Percentiles rank a stretch among this genome's conserved stretches.
phyloP scores from a whole-genome alignment of 768 basidiomycete species.

The Mrakia gelida region DNA sequence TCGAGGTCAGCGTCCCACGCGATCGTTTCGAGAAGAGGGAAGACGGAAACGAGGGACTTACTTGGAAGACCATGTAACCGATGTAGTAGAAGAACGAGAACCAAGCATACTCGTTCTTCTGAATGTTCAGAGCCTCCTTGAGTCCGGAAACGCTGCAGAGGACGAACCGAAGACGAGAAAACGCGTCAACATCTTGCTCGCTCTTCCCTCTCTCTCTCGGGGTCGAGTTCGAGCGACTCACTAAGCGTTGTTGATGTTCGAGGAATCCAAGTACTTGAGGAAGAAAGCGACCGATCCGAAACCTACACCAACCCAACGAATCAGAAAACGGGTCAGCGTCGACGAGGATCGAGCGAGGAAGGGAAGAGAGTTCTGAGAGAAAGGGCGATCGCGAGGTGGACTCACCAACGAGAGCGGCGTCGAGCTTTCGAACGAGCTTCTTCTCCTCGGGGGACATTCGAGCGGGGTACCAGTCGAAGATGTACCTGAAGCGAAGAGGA shows the following conservation, averaged over 20 bases:
- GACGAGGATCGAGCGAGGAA: neutral
- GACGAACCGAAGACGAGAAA: neutral
- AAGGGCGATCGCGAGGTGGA: neutral
- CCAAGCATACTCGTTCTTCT: constrained; percentile 19
- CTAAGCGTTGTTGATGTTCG: constrained; percentile 19
- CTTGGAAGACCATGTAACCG: constrained; percentile 21
- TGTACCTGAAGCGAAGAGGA: neutral
- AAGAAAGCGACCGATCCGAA: constrained; percentile 17
- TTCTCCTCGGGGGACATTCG: constrained; percentile 13
- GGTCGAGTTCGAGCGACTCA: neutral
- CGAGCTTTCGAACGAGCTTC: constrained; percentile 6
- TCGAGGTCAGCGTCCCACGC: no score
- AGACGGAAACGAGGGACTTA: no score
- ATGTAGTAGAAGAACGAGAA: constrained; percentile 27
- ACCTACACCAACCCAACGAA: neutral
- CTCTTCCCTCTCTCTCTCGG: no score
- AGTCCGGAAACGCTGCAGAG: neutral
- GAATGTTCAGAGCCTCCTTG: constrained; percentile 18
- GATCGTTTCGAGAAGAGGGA: no score
- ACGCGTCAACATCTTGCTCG: neutral
- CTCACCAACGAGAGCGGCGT: constrained; percentile 17
- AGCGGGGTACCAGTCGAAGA: constrained; percentile 24
- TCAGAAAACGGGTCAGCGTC: neutral
- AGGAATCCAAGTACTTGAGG: constrained; percentile 28
- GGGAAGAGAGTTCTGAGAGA: neutral